Evolutionary conservation across 2,329 filamentous ascomycete genomes (phyloP), one percentile per base, ranked within the genome.

Genomic region (Mycogone perniciosa): DNA sequence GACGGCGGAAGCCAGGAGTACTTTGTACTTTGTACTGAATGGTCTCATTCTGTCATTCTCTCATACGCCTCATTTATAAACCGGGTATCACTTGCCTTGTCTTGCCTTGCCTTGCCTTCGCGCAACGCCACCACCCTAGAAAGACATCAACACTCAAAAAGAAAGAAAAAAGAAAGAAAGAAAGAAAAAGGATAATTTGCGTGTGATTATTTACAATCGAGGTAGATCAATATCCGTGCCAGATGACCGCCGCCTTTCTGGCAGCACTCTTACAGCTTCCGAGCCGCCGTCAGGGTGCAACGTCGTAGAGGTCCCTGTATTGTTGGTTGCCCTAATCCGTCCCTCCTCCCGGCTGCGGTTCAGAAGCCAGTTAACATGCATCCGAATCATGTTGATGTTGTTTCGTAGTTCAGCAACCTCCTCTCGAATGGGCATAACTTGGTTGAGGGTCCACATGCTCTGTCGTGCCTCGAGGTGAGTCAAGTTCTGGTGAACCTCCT

Each of bases 351-450:
- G 65, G 52, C 73, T 73, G 54, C 74, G 70, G 53, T 77, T 79
- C 62, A 81, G 73, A 30, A 81, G 69, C 77, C 77, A 81, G 51
- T 76, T 76, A 41, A 81, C 75, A 56, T 82, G 77, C 77, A 81
- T 81, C 48, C 75, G 73, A 40, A 82, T 71, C 58, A 80, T 76
- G 46, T 78, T 79, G 53, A 80, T 68, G 56, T 75, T 80, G 64
- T 76, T 80, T 40, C 75, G 71, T 39, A 81, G 68, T 61, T 84
- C 81, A 4, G 76, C 74, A n/a, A 84, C 73, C 63, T 83, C 79
- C 52, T 84, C 80, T 51, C 81, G 79, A 54, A 84, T 76, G 6
- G 77, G 79, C 59, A 81, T 73, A 5, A 80, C 76, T 62, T 84
- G 79, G 57, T 82, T 83, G 60, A 84, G 72, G 7, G 81, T 72